Base-by-base conservation (phyloP, 371 early-diverging fungal genomes). In the Mortierella sp. region DNA sequence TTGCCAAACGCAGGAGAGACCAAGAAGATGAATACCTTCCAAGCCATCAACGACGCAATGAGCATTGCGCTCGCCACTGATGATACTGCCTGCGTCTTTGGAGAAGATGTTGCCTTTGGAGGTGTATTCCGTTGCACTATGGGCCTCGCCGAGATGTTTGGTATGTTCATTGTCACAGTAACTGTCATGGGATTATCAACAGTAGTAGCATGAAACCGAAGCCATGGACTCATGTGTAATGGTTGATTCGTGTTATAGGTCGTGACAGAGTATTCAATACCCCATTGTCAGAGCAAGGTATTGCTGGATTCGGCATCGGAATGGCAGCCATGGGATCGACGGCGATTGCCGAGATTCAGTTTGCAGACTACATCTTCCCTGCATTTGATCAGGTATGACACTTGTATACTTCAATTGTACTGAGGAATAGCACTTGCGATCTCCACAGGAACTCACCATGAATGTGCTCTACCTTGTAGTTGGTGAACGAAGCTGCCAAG, bases 401-500 rank as follows among this genome's bases (percentile, higher is more conserved):
- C n/a, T 12, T 34, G 7, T 13, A 16, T 16, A 16, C 10, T 16
- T 45, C 7, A 12, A 6, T n/a, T 45, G n/a, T 45, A n/a, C n/a
- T 16, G 45, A 45, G 19, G 19, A 45, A 45, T 16, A 19, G 10
- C 45, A n/a, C n/a, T n/a, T n/a, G n/a, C n/a, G n/a, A n/a, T n/a
- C n/a, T n/a, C n/a, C n/a, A n/a, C n/a, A n/a, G n/a, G n/a, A n/a
- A n/a, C n/a, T n/a, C n/a, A n/a, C n/a, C n/a, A n/a, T n/a, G n/a
- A n/a, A n/a, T 40, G 8, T 40, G 40, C 40, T 27, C 12, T n/a
- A 12, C 0, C 24, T 14, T 2, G 47, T 54, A 88, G 90, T 71
- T 98, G 48, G 98, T 97, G n/a, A 98, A 98, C 79, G 99, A 98
- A 82, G 98, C 98, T 19, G 97, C 98, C 37, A 98, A 98, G 81